Evolutionary conservation across 2,329 filamentous ascomycete genomes (phyloP).

Genomic region (Hypoxylon sp.): DNA sequence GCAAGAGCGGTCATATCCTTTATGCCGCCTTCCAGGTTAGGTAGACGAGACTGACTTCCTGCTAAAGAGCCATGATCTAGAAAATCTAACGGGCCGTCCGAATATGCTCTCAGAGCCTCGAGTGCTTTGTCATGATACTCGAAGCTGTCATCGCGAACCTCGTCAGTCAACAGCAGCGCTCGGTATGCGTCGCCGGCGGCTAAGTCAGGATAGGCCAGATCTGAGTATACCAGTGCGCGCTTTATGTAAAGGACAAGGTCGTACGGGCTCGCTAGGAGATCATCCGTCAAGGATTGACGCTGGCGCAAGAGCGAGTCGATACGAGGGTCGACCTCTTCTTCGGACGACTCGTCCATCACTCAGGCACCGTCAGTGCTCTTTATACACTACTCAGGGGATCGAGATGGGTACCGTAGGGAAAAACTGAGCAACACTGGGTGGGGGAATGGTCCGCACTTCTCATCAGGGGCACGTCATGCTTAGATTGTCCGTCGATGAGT

Average conservation of each 20-base stretch:
- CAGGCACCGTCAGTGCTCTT: conserved; percentile 29
- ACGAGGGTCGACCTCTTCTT: conserved; percentile 55
- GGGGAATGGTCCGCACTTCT: conserved; percentile 37
- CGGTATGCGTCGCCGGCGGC: conserved; percentile 91
- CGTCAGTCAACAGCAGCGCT: conserved; percentile 87
- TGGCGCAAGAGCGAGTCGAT: conserved; percentile 63
- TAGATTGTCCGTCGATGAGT: conserved; percentile 23
- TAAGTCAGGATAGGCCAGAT: conserved; percentile 88
- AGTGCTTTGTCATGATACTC: conserved; percentile 82
- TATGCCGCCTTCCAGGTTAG: conserved; percentile 52
- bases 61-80: conserved; percentile 60
- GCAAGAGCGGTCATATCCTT: conserved; percentile 59
- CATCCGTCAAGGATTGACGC: conserved; percentile 69
- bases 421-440: conserved; percentile 25
- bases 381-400: conserved; percentile 31
- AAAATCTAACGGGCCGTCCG: conserved; percentile 56
- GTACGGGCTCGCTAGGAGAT: conserved; percentile 66
- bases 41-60: conserved; percentile 50
- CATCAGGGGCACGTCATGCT: conserved; percentile 41
- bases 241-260: conserved; percentile 75
- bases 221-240: conserved; percentile 77
- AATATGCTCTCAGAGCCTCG: conserved; percentile 62
- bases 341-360: conserved; percentile 47
- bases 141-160: conserved; percentile 80
- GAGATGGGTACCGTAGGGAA: conserved; percentile 28